Conservation (phyloP, 2,329 filamentous ascomycete species). For the Talaromyces sp. region DNA sequence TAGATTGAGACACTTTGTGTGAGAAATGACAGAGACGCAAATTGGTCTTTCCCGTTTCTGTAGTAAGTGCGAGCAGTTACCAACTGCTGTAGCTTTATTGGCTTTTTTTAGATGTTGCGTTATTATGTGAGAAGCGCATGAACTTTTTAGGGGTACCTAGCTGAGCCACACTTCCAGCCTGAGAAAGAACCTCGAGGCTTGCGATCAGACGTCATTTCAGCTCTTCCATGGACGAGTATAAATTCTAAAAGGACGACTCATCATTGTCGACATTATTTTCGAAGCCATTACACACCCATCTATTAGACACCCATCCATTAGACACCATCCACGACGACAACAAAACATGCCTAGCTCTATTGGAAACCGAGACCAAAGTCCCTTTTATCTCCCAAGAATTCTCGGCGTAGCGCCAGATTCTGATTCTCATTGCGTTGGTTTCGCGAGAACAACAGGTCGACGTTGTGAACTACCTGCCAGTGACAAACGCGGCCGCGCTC, state of each 20-base stretch:
- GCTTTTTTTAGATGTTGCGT: neutral
- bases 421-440: slow-evolving; percentile 1
- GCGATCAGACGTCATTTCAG: neutral
- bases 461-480: slow-evolving; percentile 1
- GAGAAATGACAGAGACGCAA: neutral
- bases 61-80: neutral
- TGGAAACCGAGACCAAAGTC: neutral
- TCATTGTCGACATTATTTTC: neutral
- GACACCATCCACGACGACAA: neutral
- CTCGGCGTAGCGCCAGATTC: slow-evolving; percentile 5
- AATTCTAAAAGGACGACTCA: neutral
- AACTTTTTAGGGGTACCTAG: neutral
- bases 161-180: neutral
- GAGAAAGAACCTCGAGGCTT: neutral
- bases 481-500: neutral
- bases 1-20: neutral
- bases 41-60: neutral
- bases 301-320: too few species aligned
- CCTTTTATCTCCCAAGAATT: slow-evolving; percentile 4
- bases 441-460: neutral
- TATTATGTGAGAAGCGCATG: neutral
- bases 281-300: neutral
- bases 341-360: neutral
- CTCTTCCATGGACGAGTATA: neutral
- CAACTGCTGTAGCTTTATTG: neutral